Conservation (phyloP, 176 grass and related monocot species). For the Musa acuminata region DNA sequence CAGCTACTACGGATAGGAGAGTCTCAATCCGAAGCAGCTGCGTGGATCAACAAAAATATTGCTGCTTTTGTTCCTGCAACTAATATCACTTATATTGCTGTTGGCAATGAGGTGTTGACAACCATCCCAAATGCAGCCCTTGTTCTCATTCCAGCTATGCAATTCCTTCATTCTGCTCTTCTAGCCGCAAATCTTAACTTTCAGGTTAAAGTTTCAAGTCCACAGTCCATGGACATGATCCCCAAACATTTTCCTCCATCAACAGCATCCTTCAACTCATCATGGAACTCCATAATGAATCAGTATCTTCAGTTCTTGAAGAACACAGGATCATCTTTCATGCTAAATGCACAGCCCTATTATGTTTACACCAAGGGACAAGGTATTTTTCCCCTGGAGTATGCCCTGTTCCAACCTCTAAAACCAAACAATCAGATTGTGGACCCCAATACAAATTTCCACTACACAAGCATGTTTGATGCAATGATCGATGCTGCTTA, state of each 20-base stretch:
- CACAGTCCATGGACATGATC: conserved; percentile 73
- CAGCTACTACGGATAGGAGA: conserved; percentile 68
- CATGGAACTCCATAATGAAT: conserved; percentile 72
- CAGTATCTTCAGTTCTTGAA: conserved; percentile 85
- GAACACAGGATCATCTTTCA: conserved; percentile 59
- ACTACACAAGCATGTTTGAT: conserved; percentile 97
- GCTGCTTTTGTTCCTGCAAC: conserved; percentile 64
- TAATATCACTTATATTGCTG: conserved; percentile 86
- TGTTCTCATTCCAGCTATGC: conserved; percentile 77
- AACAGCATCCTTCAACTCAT: conserved; percentile 81
- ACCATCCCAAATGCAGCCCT: conserved; percentile 58
- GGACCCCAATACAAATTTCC: conserved; percentile 74
- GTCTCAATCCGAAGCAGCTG: conserved; percentile 60
- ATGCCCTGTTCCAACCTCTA: conserved; percentile 59
- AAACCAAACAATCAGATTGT: conserved; percentile 69
- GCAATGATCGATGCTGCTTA: conserved; percentile 86
- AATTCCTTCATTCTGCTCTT: conserved; percentile 78
- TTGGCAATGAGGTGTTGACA: conserved; percentile 82
- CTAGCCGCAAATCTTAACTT: conserved; percentile 86
- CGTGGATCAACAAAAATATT: conserved; percentile 90
- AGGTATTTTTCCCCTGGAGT: conserved; percentile 88
- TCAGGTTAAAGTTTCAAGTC: conserved; percentile 75
- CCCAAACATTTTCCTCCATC: conserved; percentile 70
- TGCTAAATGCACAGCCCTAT: conserved; percentile 96
- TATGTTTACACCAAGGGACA: conserved; percentile 64